These are phyloP conservation scores for Xanthoceras sorbifolium DNA, from an alignment of 345 rosid genomes.

Conservation along the genomic window DNA sequence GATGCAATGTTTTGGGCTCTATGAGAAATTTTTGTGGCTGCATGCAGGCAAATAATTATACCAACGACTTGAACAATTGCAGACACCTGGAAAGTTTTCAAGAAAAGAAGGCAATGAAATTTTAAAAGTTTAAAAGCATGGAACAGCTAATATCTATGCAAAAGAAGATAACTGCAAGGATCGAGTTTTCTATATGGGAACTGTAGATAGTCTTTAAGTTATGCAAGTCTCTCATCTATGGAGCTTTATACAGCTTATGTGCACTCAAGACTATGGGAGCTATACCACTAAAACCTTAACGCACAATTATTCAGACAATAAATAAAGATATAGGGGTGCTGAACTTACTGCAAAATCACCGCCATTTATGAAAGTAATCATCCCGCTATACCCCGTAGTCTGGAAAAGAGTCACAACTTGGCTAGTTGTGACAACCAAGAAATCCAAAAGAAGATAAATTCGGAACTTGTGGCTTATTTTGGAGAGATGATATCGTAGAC, in stretches of 20 bases:
- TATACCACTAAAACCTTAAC: neutral
- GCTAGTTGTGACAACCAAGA: slow-evolving; percentile 73
- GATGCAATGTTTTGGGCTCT: slow-evolving; percentile 82
- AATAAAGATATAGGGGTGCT: slow-evolving; percentile 1
- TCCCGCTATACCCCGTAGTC: slow-evolving; percentile 70
- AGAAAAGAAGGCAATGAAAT: slow-evolving; percentile 6
- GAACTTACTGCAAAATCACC: slow-evolving; percentile 89
- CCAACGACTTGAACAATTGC: slow-evolving; percentile 85
- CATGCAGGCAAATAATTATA: slow-evolving; percentile 75
- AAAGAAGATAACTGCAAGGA: neutral
- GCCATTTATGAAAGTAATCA: slow-evolving; percentile 63
- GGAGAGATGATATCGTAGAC: slow-evolving; percentile 71
- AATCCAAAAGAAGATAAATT: slow-evolving; percentile 76
- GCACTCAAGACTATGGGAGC: neutral
- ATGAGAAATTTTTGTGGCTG: slow-evolving; percentile 85
- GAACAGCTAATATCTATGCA: neutral
- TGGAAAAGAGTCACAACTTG: slow-evolving; percentile 76
- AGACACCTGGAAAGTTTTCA: slow-evolving; percentile 56
- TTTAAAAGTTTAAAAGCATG: slow-evolving; percentile 1
- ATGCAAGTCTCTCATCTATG: too few species aligned
- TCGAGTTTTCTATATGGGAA: neutral
- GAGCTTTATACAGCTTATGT: neutral
- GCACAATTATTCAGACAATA: neutral
- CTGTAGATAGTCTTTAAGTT: neutral
- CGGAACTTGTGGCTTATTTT: slow-evolving; percentile 97